phyloP scores from a whole-genome alignment of 202 grass and related monocot species.

The Hordeum pubiflorum region DNA sequence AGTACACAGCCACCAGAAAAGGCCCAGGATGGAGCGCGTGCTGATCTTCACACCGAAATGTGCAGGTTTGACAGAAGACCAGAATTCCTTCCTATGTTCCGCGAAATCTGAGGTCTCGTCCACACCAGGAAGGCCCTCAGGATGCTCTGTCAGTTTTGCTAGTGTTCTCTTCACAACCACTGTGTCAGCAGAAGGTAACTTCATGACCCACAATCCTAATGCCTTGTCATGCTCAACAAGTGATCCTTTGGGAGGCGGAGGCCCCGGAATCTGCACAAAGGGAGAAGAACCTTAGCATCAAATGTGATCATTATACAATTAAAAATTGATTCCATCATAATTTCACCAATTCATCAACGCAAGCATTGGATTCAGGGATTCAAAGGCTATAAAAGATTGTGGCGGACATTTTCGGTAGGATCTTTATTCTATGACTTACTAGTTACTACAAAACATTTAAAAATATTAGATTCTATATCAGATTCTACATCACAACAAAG shows the following conservation, averaged over 20 bases:
- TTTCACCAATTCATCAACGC: neutral
- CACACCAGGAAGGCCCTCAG: conserved; percentile 55
- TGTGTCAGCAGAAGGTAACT: conserved; percentile 73
- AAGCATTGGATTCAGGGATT: neutral
- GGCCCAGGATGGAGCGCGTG: conserved; percentile 45
- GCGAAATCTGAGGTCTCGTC: conserved; percentile 46
- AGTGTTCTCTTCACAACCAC: conserved; percentile 75
- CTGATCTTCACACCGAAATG: conserved; percentile 72
- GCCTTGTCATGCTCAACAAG: conserved; percentile 59
- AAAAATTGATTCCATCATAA: neutral
- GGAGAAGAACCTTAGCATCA: neutral
- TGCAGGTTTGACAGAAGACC: conserved; percentile 63
- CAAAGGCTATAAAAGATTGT: neutral
- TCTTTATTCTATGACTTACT: neutral
- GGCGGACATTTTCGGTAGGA: neutral
- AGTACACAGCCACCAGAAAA: conserved; percentile 34
- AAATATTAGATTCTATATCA: neutral
- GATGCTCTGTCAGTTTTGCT: conserved; percentile 48
- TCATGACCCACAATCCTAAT: conserved; percentile 67
- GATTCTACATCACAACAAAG: neutral
- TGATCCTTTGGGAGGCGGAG: conserved; percentile 64
- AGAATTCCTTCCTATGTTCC: conserved; percentile 52
- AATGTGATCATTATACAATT: neutral
- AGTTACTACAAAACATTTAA: neutral
- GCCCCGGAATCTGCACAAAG: conserved; percentile 64